These are phyloP conservation scores for Pseudocercospora pini-densiflorae DNA, from an alignment of 2,329 filamentous ascomycete species.

Conservation along the genomic window DNA sequence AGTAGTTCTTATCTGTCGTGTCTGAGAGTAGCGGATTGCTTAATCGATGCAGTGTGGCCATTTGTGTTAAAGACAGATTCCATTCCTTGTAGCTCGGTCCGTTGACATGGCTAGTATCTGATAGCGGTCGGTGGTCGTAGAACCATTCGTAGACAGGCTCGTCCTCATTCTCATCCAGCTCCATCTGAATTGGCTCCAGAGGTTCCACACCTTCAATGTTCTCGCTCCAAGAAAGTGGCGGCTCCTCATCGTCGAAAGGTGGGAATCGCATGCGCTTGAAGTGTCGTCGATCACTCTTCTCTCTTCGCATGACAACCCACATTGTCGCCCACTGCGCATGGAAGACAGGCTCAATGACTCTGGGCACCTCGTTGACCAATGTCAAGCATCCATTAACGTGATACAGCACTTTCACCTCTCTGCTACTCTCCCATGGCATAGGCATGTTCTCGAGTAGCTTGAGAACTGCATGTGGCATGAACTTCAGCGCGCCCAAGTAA, in stretches of 20 bases:
- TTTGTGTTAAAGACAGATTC: conserved; percentile 92
- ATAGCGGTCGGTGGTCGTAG: conserved; percentile 88
- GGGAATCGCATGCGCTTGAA: conserved; percentile 99
- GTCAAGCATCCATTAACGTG: conserved; percentile 98
- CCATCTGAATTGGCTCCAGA: conserved; percentile 97
- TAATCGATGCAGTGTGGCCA: conserved; percentile 92
- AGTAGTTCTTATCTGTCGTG: conserved; percentile 94
- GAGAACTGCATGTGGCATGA: conserved; percentile 98
- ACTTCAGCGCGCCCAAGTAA: conserved; percentile 95
- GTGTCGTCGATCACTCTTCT: conserved; percentile 92
- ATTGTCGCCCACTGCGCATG: conserved; percentile 99
- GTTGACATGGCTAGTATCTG: conserved; percentile 92
- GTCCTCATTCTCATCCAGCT: conserved; percentile 93
- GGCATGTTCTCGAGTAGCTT: conserved; percentile 99
- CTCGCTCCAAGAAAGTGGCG: conserved; percentile 95
- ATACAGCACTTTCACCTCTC: conserved; percentile 97
- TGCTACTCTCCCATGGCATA: conserved; percentile 97
- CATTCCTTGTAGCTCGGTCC: conserved; percentile 95
- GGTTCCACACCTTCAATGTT: conserved; percentile 99
- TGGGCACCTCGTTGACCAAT: conserved; percentile 92
- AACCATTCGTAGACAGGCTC: conserved; percentile 94
- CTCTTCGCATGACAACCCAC: conserved; percentile 98
- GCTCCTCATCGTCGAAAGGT: conserved; percentile 98
- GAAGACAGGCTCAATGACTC: conserved; percentile 97
- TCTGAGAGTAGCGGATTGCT: conserved; percentile 91